Evolutionary conservation across 192 early-diverging fungal species (phyloP).

Genomic region (Kickxella alabastrina): DNA sequence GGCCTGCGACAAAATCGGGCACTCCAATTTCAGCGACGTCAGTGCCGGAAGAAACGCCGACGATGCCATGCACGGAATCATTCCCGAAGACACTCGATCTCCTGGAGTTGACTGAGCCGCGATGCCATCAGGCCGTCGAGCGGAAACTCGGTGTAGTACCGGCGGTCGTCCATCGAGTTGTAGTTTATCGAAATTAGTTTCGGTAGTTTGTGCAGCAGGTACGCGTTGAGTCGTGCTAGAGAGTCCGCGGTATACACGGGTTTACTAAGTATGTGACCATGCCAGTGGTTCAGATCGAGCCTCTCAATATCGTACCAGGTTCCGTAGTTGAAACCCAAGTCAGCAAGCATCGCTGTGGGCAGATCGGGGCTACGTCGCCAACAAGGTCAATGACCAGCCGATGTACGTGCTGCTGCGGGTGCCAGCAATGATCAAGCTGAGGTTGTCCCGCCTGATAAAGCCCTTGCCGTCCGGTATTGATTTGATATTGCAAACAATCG

Average conservation of each 20-base stretch:
- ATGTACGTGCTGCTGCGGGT: constrained; percentile 16
- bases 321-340: constrained; percentile 12
- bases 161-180: constrained; percentile 16
- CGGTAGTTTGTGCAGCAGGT: constrained; percentile 29
- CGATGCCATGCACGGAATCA: constrained; percentile 26
- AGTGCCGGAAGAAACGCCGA: constrained; percentile 31
- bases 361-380: constrained; percentile 27
- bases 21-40: constrained; percentile 20
- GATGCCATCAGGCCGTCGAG: constrained; percentile 32
- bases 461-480: neutral
- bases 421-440: constrained; percentile 21
- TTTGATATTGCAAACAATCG: constrained; percentile 24
- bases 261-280: constrained; percentile 9
- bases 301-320: constrained; percentile 13
- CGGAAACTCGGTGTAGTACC: constrained; percentile 32
- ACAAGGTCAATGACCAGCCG: constrained; percentile 20
- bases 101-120: constrained; percentile 14
- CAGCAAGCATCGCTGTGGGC: constrained; percentile 12
- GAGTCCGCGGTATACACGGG: constrained; percentile 12
- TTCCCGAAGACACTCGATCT: constrained; percentile 15
- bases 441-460: constrained; percentile 9
- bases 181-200: constrained; percentile 29
- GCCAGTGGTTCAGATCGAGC: constrained; percentile 23
- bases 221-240: constrained; percentile 25
- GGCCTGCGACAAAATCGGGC: constrained; percentile 18